Percentiles rank a stretch among this genome's conserved stretches.
Conservation (phyloP, 257 asterid species). For the Capsicum pubescens region DNA sequence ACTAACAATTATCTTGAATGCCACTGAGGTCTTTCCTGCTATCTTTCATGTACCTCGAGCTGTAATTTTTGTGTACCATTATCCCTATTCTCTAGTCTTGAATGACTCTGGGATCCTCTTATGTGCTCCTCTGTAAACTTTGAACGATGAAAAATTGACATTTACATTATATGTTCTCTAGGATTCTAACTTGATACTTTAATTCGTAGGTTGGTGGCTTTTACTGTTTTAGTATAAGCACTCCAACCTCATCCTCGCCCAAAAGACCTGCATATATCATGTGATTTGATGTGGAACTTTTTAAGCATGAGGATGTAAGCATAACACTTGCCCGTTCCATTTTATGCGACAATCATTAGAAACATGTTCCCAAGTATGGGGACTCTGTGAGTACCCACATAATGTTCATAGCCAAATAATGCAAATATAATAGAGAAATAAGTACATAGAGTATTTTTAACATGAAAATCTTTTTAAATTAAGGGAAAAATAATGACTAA, state of each 20-base stretch:
- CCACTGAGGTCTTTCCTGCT: not conserved
- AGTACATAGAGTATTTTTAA: not conserved
- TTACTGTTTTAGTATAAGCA: not conserved
- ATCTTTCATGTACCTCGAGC: not conserved
- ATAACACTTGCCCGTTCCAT: not conserved
- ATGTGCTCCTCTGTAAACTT: not conserved
- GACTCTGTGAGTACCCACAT: not conserved
- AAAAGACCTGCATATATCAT: not conserved
- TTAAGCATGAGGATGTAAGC: not conserved
- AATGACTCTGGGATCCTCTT: conserved; percentile 18
- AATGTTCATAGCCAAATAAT: not conserved
- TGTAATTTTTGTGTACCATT: conserved; percentile 5
- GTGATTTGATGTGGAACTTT: not conserved
- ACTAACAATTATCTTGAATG: not conserved
- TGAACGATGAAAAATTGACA: not conserved
- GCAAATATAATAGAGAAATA: not conserved
- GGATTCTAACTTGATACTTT: not conserved
- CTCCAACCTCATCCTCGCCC: not conserved
- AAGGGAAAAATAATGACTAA: not conserved
- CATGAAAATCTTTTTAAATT: not conserved
- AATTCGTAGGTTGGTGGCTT: not conserved
- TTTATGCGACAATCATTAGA: not conserved
- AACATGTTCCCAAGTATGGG: not conserved
- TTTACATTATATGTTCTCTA: not conserved
- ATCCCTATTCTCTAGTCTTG: conserved; percentile 22